phyloP scores from a whole-genome alignment of 495 filamentous ascomycete species.

The Astrothelium subdiscretum region DNA sequence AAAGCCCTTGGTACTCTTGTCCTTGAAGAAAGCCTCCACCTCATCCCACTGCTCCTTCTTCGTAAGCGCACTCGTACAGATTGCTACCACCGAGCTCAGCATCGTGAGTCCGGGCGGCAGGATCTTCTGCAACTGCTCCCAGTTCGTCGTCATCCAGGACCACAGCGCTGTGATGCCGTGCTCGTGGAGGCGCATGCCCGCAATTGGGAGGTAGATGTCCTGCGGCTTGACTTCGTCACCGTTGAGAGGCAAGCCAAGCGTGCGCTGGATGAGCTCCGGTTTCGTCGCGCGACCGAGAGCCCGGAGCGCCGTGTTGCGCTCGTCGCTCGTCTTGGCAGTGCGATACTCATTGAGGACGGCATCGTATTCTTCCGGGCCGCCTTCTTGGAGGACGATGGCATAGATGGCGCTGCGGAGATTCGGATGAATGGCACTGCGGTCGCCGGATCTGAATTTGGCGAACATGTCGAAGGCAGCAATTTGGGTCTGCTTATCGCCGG shows the following conservation, averaged over 20 bases:
- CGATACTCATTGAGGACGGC: slow-evolving; percentile 70
- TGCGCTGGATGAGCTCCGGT: slow-evolving; percentile 68
- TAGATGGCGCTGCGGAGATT: slow-evolving; percentile 62
- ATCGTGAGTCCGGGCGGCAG: slow-evolving; percentile 72
- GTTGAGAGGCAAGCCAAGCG: slow-evolving; percentile 61
- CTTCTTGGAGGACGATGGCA: slow-evolving; percentile 57
- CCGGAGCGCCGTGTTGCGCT: slow-evolving; percentile 91
- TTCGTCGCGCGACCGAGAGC: slow-evolving; percentile 68
- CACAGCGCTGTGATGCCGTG: slow-evolving; percentile 74
- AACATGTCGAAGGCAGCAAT: slow-evolving; percentile 63
- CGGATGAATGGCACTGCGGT: slow-evolving; percentile 57
- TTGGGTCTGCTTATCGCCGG: slow-evolving; percentile 51
- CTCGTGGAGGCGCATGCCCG: slow-evolving; percentile 63
- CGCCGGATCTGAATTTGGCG: slow-evolving; percentile 53
- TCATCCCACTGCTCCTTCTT: slow-evolving; percentile 59
- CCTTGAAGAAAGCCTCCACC: slow-evolving; percentile 69
- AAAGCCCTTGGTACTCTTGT: slow-evolving; percentile 64
- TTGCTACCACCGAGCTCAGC: slow-evolving; percentile 72
- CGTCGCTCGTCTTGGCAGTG: slow-evolving; percentile 77
- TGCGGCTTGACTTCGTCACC: slow-evolving; percentile 78
- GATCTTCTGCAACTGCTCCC: slow-evolving; percentile 66
- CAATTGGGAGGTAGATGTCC: slow-evolving; percentile 83
- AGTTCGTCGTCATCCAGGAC: slow-evolving; percentile 75
- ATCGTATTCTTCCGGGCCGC: slow-evolving; percentile 69
- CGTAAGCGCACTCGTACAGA: slow-evolving; percentile 75